Evolutionary conservation across 805 yeast species (phyloP).

Genomic region (Wickerhamiella lipophila): DNA sequence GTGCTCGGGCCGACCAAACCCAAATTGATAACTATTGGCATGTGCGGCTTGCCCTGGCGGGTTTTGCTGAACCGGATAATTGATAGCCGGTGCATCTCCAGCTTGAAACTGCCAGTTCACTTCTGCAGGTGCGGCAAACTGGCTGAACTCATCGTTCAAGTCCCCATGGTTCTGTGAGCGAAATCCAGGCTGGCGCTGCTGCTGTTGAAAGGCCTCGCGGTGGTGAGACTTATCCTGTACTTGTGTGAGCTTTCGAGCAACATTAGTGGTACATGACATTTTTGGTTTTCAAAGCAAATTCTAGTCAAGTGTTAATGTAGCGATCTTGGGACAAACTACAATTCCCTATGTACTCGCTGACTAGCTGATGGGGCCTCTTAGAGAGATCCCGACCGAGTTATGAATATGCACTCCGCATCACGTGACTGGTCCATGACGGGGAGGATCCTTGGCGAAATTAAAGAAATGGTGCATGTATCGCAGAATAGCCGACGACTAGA

Average conservation of each 20-base stretch:
- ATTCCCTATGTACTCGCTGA: not conserved
- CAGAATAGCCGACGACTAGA: too few species aligned
- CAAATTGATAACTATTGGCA: not conserved
- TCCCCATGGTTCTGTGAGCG: not conserved
- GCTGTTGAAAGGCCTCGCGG: not conserved
- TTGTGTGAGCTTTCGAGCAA: not conserved
- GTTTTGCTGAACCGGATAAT: not conserved
- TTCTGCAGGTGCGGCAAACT: not conserved
- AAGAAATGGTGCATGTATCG: too few species aligned
- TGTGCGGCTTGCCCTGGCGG: not conserved
- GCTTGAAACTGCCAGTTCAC: not conserved
- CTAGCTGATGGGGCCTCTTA: too few species aligned
- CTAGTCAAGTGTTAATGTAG: not conserved
- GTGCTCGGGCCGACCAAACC: not conserved
- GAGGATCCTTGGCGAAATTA: too few species aligned
- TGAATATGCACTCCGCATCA: slow-evolving; percentile 3
- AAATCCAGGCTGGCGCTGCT: not conserved
- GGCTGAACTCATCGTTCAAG: not conserved
- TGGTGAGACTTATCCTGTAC: not conserved
- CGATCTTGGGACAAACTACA: not conserved
- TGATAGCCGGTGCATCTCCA: not conserved
- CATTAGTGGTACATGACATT: slow-evolving; percentile 7
- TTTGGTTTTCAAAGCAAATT: not conserved
- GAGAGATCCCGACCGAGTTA: not conserved
- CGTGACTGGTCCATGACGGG: not conserved